A percentile compares a stretch with the other conserved stretches of the same genome.
Evolutionary conservation across 805 yeast species (phyloP).

Genomic region (Metahyphopichia silvanorum): DNA sequence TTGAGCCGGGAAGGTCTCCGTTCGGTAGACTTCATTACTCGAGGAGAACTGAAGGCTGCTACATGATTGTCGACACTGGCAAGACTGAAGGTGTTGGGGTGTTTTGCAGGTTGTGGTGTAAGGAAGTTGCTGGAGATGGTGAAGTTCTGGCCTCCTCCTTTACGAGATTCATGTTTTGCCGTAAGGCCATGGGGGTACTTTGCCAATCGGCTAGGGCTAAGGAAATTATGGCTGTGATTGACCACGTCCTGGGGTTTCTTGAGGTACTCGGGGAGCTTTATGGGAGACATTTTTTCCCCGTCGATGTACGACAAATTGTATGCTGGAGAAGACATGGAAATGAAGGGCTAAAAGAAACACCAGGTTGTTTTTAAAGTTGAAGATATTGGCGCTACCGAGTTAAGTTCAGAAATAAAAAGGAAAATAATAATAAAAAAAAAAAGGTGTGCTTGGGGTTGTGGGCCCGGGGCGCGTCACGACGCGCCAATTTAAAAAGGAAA

Average conservation of each 20-base stretch:
- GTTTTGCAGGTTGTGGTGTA: slow-evolving; percentile 1
- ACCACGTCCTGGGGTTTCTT: not conserved
- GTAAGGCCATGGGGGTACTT: slow-evolving; percentile 46
- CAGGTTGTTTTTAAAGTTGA: not conserved
- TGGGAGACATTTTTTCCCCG: slow-evolving; percentile 15
- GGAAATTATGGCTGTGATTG: slow-evolving; percentile 1
- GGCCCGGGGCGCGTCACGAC: too few species aligned
- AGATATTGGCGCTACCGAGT: too few species aligned
- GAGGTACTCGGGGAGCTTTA: slow-evolving; percentile 9
- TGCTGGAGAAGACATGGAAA: slow-evolving; percentile 8
- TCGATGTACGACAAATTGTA: slow-evolving; percentile 5
- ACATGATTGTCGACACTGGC: not conserved
- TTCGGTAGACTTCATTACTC: not conserved
- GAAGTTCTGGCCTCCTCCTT: too few species aligned
- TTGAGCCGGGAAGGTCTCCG: not conserved
- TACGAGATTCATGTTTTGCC: slow-evolving; percentile 31
- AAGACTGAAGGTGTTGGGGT: slow-evolving; percentile 2
- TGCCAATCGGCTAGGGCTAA: slow-evolving; percentile 1
- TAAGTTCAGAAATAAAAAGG: too few species aligned
- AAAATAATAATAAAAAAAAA: not conserved
- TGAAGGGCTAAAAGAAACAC: not conserved
- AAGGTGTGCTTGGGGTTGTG: too few species aligned
- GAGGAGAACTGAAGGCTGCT: not conserved
- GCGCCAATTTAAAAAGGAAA: too few species aligned
- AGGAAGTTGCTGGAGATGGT: slow-evolving; percentile 10